phyloP scores from a whole-genome alignment of 1,284 basidiomycete genomes.

The Prillingera fragicola region DNA sequence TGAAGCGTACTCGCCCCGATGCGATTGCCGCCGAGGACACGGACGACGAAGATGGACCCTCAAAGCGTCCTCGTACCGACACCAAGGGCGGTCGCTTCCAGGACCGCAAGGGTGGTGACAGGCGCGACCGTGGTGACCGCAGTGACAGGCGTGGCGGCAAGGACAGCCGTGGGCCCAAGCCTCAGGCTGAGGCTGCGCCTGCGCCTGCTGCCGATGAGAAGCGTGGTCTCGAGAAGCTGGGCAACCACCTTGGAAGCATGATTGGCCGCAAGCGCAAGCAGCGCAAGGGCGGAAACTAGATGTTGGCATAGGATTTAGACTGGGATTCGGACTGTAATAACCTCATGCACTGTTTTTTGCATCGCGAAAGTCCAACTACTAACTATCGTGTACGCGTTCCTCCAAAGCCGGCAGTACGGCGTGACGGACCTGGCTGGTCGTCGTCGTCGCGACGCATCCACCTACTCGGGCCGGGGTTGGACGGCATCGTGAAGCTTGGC shows the following conservation, averaged over 20 bases:
- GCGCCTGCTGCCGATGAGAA: constrained; percentile 20
- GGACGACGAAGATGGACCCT: constrained; percentile 25
- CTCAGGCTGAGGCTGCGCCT: background rate
- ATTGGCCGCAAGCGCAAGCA: constrained; percentile 48
- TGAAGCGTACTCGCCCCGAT: constrained; percentile 22
- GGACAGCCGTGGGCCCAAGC: too few relatives aligned
- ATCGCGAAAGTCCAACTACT: too few relatives aligned
- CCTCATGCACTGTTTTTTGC: too few relatives aligned
- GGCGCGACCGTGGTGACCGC: too few relatives aligned
- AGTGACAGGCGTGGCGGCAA: too few relatives aligned
- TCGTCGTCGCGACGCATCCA: constrained; percentile 1
- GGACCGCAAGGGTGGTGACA: background rate
- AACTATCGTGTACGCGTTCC: constrained; percentile 2
- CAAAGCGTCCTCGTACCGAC: constrained; percentile 4
- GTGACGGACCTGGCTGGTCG: constrained; percentile 1
- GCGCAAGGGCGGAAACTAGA: constrained; percentile 10
- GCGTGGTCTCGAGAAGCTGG: constrained; percentile 43
- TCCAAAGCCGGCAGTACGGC: constrained; percentile 3
- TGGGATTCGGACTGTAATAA: too few relatives aligned
- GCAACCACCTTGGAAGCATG: constrained; percentile 42
- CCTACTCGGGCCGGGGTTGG: background rate
- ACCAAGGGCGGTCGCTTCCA: too few relatives aligned
- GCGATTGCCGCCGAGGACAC: constrained; percentile 19
- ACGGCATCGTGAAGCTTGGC: background rate
- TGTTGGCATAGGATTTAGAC: too few relatives aligned